A percentile compares a stretch with the other conserved stretches of the same genome.
Evolutionary conservation across 2,329 filamentous ascomycete species (phyloP).

Genomic region (Fusarium devonianum): DNA sequence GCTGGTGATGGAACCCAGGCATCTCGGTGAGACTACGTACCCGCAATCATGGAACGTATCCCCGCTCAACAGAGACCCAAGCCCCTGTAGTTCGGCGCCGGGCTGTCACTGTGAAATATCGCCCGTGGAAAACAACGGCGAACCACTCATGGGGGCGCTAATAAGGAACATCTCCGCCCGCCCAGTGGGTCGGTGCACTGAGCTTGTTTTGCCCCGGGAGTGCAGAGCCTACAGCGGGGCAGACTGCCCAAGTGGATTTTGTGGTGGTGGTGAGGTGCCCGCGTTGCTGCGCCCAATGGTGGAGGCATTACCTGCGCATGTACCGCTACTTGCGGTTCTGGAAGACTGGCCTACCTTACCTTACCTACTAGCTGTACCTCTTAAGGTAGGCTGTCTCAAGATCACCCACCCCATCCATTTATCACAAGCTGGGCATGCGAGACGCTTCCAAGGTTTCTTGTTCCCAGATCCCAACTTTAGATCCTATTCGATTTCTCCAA

Average conservation of each 20-base stretch:
- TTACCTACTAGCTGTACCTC: no score
- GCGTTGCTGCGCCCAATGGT: no score
- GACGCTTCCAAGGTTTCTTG: slow-evolving; percentile 35
- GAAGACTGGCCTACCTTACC: no score
- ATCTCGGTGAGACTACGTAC: slow-evolving; percentile 19
- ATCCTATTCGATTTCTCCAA: slow-evolving; percentile 7
- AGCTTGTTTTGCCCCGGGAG: slow-evolving; percentile 11
- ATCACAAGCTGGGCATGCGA: slow-evolving; percentile 30
- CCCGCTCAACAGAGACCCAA: slow-evolving; percentile 2
- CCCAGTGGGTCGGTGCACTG: slow-evolving; percentile 15
- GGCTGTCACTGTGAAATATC: background rate
- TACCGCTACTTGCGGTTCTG: slow-evolving; percentile 25
- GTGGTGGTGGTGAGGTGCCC: no score
- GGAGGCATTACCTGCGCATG: background rate
- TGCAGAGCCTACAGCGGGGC: slow-evolving; percentile 22
- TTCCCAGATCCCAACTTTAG: slow-evolving; percentile 8
- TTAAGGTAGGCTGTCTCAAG: no score
- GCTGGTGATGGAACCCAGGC: slow-evolving; percentile 22
- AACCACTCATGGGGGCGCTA: slow-evolving; percentile 4
- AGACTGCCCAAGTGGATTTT: slow-evolving; percentile 16
- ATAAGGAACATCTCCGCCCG: slow-evolving; percentile 27
- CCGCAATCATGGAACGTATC: background rate
- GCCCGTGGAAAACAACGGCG: background rate
- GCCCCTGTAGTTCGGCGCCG: background rate
- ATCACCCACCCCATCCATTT: slow-evolving; percentile 26